phyloP scores from a whole-genome alignment of 2,329 filamentous ascomycete species.

The Thelonectria rubi region DNA sequence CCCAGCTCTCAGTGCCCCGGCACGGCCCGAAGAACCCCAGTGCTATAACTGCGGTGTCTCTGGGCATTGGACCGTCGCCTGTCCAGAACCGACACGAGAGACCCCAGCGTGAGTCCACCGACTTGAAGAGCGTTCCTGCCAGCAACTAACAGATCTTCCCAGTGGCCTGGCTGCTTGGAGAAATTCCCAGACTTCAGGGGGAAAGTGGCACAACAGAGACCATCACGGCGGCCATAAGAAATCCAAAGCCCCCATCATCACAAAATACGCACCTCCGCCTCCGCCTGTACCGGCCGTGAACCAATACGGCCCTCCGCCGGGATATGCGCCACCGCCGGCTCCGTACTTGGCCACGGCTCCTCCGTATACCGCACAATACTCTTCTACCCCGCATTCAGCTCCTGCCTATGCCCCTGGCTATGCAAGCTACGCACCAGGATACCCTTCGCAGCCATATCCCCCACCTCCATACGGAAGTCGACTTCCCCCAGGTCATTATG shows the following conservation, averaged over 20 bases:
- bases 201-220: conserved; percentile 41
- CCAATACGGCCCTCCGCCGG: conserved; percentile 40
- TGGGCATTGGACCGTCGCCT: conserved; percentile 63
- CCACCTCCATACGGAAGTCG: conserved; percentile 35
- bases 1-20: conserved; percentile 40
- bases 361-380: conserved; percentile 37
- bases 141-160: conserved; percentile 23
- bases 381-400: conserved; percentile 35
- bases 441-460: conserved; percentile 38
- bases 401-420: conserved; percentile 41
- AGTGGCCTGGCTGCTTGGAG: conserved; percentile 52
- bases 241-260: conserved; percentile 47
- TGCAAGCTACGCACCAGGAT: conserved; percentile 40
- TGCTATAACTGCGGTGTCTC: conserved; percentile 64
- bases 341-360: conserved; percentile 39
- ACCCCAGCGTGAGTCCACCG: conserved; percentile 59
- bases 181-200: conserved; percentile 42
- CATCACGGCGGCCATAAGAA: conserved; percentile 45
- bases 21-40: conserved; percentile 49
- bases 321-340: conserved; percentile 37
- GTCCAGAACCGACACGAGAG: conserved; percentile 59
- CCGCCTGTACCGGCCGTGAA: conserved; percentile 24
- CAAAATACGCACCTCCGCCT: conserved; percentile 47
- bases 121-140: neutral
- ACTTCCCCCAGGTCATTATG: conserved; percentile 36